These are phyloP conservation scores for Penicillium brevicompactum DNA, from an alignment of 2,329 filamentous ascomycete species.

Conservation along the genomic window DNA sequence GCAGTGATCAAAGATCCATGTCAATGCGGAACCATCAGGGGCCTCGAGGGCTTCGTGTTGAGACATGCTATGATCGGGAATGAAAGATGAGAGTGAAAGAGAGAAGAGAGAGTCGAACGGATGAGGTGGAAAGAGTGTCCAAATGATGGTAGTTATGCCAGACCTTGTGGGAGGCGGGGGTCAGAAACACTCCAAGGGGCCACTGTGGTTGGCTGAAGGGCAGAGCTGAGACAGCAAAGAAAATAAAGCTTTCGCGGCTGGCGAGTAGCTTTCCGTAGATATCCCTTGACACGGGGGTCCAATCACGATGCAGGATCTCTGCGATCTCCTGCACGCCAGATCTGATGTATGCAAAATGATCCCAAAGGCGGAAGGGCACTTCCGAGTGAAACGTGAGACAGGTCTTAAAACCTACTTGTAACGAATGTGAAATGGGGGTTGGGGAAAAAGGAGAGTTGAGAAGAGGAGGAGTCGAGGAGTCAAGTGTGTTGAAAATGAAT, in stretches of 20 bases:
- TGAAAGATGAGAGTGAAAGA: neutral
- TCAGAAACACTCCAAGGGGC: constrained; percentile 15
- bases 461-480: neutral
- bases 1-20: constrained; percentile 62
- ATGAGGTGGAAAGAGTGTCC: neutral
- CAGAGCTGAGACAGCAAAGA: constrained; percentile 6
- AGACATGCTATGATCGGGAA: constrained; percentile 13
- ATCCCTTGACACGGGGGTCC: constrained; percentile 6
- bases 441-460: neutral
- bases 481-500: neutral
- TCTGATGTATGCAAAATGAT: constrained; percentile 15
- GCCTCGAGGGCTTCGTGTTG: constrained; percentile 18
- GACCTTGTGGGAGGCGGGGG: neutral
- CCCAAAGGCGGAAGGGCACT: constrained; percentile 1
- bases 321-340: constrained; percentile 13
- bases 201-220: constrained; percentile 5
- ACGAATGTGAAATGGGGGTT: neutral
- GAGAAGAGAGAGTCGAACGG: neutral
- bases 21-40: constrained; percentile 46
- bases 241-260: constrained; percentile 6
- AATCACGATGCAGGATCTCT: constrained; percentile 6
- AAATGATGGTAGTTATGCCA: constrained; percentile 7
- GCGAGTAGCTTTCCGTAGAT: neutral
- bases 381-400: constrained; percentile 15
- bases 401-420: constrained; percentile 7